Conservation (phyloP, 2,329 filamentous ascomycete genomes). For the Penicillium crustosum region DNA sequence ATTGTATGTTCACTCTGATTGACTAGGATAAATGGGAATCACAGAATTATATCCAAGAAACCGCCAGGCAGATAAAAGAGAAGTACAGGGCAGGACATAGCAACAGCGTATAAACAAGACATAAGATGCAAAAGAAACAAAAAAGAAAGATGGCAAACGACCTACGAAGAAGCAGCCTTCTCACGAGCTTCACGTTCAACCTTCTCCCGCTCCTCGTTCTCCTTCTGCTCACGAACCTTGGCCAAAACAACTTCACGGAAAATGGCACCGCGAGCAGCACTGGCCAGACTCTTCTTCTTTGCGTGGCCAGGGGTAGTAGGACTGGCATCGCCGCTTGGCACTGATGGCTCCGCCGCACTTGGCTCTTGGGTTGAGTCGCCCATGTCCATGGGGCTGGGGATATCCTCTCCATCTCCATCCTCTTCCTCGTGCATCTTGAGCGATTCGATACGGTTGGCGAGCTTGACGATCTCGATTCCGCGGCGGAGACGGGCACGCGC, state of each 20-base stretch:
- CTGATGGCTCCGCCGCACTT: constrained; percentile 12
- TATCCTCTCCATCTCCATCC: constrained; percentile 75
- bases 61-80: constrained; percentile 11
- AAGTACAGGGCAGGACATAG: constrained; percentile 15
- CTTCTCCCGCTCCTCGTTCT: constrained; percentile 73
- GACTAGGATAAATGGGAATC: constrained; percentile 32
- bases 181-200: constrained; percentile 59
- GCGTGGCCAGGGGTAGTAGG: constrained; percentile 22
- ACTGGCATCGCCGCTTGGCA: constrained; percentile 24
- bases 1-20: constrained; percentile 11
- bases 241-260: constrained; percentile 93
- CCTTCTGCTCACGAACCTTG: constrained; percentile 90
- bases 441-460: constrained; percentile 90
- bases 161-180: constrained; percentile 31
- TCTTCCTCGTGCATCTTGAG: constrained; percentile 93
- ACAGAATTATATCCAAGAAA: constrained; percentile 33
- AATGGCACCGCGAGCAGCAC: constrained; percentile 67
- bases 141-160: not conserved
- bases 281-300: constrained; percentile 56
- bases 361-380: constrained; percentile 53
- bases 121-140: constrained; percentile 6
- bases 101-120: constrained; percentile 9
- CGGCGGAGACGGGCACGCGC: constrained; percentile 86
- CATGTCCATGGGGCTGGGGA: constrained; percentile 57
- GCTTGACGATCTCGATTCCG: constrained; percentile 93